Evolutionary conservation across 305 asterid species (phyloP).

Genomic region (Fraxinus albicans): DNA sequence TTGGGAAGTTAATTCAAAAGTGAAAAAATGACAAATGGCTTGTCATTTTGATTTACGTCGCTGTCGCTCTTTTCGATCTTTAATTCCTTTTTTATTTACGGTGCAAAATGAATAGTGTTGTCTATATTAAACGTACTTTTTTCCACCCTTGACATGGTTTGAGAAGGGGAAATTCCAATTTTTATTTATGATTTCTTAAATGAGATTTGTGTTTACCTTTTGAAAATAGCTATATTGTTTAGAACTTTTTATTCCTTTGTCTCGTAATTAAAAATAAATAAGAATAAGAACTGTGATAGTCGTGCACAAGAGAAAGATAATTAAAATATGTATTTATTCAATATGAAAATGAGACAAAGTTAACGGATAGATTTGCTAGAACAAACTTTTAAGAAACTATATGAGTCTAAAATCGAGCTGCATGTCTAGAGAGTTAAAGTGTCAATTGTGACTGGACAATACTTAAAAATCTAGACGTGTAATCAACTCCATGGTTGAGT

Average conservation of each 20-base stretch:
- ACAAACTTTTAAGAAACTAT: too few species aligned
- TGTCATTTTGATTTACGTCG: not conserved
- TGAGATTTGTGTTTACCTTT: not conserved
- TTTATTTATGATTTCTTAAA: not conserved
- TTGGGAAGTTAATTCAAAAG: not conserved
- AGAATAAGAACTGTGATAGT: too few species aligned
- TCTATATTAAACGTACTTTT: not conserved
- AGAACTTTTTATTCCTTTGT: not conserved
- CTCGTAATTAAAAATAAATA: too few species aligned
- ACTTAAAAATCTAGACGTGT: not conserved
- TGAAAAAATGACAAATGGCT: not conserved
- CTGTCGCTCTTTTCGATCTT: not conserved
- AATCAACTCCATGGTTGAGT: not conserved
- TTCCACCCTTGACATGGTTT: not conserved
- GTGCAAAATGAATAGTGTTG: not conserved
- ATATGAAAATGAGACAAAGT: not conserved
- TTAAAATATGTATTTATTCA: not conserved
- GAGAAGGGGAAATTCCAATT: not conserved
- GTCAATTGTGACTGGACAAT: too few species aligned
- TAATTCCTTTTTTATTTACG: too few species aligned
- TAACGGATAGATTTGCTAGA: not conserved
- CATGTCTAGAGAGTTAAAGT: too few species aligned
- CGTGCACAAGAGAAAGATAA: not conserved
- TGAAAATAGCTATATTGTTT: not conserved
- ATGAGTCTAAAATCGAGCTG: not conserved